Base-by-base conservation (phyloP, 208 protist species). In the Trypanosoma mega region DNA sequence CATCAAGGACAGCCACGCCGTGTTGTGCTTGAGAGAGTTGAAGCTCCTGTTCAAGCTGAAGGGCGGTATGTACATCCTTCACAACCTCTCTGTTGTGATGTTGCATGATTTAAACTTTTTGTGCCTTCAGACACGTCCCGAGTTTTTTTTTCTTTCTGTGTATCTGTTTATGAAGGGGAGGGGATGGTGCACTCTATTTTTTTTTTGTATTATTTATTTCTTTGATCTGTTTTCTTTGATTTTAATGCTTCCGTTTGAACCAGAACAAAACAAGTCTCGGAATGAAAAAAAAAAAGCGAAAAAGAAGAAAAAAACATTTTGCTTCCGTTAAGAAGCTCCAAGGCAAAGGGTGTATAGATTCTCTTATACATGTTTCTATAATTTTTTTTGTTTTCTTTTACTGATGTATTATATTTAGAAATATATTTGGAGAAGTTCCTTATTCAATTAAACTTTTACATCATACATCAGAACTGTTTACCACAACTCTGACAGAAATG, bases 1-100 rank as follows among this genome's bases (percentile, higher is more conserved):
- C 55, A 49, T 96, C 90, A 20, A 96, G 76, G 53, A 96, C 80
- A 2, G 68, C 74, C 12, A 96, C 87, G 27, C 90, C 87, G 54
- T 94, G 82, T 34, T 93, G 84, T 23, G 82, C 80, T 61, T 93
- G 78, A 14, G 77, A 80, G 16, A 91, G 56, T 55, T 89, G 80
- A 59, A 93, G 72, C 68, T 93, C 82, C 37, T 76, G 60, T 56
- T 96, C 80, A 39, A 94, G 73, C 56, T 93, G 80, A 12, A 72
- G 26, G 29, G 83, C 82, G 12, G 62, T 71, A 8, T 59, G 73
- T 50, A 93, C 82, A 72, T 91, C 82, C 60, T 86, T 85, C 45
- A 96, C 85, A 57, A 94, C 74, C 27, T 96, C 90, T 68, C 82
- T 89, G 63, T 69, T 68, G 18, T 82, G 67, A 23, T 36, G 33